phyloP scores from a whole-genome alignment of 805 yeast species.

The Scheffersomyces amazonensis region DNA sequence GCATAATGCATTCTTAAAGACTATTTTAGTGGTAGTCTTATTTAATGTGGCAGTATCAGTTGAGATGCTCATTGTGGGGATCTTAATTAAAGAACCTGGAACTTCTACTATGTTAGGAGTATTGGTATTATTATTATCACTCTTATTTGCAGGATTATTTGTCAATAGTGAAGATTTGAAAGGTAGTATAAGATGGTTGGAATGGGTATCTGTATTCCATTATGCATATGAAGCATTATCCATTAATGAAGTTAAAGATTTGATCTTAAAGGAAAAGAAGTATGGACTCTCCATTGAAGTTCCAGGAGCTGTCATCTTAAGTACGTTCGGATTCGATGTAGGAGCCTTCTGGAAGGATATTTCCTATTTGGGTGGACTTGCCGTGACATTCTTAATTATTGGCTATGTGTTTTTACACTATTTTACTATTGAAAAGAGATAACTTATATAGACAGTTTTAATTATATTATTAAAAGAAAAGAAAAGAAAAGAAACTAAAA shows the following conservation, averaged over 20 bases:
- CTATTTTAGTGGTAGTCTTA: slow-evolving; percentile 65
- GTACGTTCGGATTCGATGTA: slow-evolving; percentile 92
- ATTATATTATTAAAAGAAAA: background rate
- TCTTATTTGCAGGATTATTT: slow-evolving; percentile 91
- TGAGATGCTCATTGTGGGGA: slow-evolving; percentile 84
- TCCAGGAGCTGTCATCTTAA: slow-evolving; percentile 95
- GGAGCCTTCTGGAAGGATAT: slow-evolving; percentile 71
- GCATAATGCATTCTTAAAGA: slow-evolving; percentile 67
- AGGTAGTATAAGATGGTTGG: slow-evolving; percentile 64
- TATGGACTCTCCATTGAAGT: slow-evolving; percentile 93
- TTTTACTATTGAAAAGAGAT: slow-evolving; percentile 75
- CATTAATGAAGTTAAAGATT: slow-evolving; percentile 87
- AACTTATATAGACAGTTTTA: slow-evolving; percentile 4
- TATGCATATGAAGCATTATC: slow-evolving; percentile 92
- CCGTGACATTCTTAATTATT: slow-evolving; percentile 52
- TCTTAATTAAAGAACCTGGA: slow-evolving; percentile 82
- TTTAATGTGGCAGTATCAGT: slow-evolving; percentile 86
- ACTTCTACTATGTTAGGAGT: slow-evolving; percentile 90
- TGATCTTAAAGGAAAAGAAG: slow-evolving; percentile 81
- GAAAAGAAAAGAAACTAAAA: background rate
- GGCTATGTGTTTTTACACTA: slow-evolving; percentile 77
- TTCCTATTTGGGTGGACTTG: slow-evolving; percentile 54
- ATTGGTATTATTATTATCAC: slow-evolving; percentile 74
- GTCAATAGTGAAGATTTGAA: slow-evolving; percentile 68
- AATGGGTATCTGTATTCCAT: slow-evolving; percentile 87